These are phyloP conservation scores for Rhizopogon rudus DNA, from an alignment of 768 basidiomycete species.

Conservation along the genomic window DNA sequence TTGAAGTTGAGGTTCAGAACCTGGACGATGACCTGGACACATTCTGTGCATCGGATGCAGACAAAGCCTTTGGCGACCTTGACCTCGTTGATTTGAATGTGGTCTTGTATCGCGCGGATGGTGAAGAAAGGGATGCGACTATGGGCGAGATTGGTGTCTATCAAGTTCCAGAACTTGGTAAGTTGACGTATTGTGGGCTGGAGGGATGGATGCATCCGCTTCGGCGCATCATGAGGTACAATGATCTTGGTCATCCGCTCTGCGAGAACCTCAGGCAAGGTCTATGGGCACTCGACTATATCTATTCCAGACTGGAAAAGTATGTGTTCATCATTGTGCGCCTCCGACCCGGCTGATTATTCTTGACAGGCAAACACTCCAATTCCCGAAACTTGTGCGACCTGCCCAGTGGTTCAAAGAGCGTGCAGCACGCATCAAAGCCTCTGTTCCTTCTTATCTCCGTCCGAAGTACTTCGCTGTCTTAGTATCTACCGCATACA, in stretches of 20 bases:
- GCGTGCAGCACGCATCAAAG: constrained; percentile 79
- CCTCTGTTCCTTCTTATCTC: constrained; percentile 75
- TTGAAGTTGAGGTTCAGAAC: constrained; percentile 79
- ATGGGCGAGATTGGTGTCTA: constrained; percentile 78
- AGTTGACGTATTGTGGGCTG: constrained; percentile 85
- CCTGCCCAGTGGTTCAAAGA: constrained; percentile 84
- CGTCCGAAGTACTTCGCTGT: constrained; percentile 96
- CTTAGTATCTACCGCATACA: constrained; percentile 87
- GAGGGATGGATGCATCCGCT: constrained; percentile 97
- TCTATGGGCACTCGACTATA: constrained; percentile 90
- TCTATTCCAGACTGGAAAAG: constrained; percentile 62
- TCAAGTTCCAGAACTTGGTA: constrained; percentile 68
- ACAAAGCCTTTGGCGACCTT: constrained; percentile 67
- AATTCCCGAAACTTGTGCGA: constrained; percentile 61
- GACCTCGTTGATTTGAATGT: constrained; percentile 88
- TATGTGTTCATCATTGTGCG: constrained; percentile 34
- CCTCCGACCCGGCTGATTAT: constrained; percentile 9
- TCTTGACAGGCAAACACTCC: constrained; percentile 46
- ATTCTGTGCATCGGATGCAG: constrained; percentile 67
- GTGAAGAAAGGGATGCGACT: constrained; percentile 90
- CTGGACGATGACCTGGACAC: constrained; percentile 66
- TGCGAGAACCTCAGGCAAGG: constrained; percentile 86
- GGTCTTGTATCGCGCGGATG: constrained; percentile 79
- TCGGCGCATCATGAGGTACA: constrained; percentile 77
- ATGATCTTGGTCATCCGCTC: constrained; percentile 91